Conservation (phyloP, 345 rosid species). For the Gossypium turneri region DNA sequence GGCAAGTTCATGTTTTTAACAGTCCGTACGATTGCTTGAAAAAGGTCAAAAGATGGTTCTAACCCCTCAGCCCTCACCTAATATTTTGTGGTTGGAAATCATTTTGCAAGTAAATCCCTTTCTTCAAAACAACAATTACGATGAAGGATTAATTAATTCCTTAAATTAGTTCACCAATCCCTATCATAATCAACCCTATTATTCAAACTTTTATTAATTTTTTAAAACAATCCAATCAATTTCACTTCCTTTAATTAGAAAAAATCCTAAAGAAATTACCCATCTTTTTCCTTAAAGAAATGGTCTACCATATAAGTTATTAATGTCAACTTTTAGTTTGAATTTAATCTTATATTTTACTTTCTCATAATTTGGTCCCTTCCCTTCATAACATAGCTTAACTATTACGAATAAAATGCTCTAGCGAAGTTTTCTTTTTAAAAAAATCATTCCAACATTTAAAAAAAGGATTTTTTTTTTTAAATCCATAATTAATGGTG, state of each 20-base stretch:
- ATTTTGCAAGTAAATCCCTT: no score
- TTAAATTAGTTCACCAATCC: conserved; percentile 8
- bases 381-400: no score
- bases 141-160: background rate
- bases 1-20: background rate
- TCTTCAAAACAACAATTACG: no score
- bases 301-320: background rate
- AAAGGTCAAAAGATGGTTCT: conserved; percentile 5
- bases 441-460: no score
- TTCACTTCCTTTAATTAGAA: background rate
- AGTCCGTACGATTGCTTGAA: no score
- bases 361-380: no score
- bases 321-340: background rate
- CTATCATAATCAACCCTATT: background rate
- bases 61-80: conserved; percentile 30
- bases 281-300: no score
- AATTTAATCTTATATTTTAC: no score
- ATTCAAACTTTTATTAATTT: background rate
- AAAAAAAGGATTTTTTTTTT: no score
- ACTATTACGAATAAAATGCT: no score
- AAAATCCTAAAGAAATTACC: background rate
- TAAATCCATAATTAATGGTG: no score
- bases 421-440: no score
- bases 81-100: background rate
- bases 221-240: background rate